These are phyloP conservation scores for Daldinia bambusicola DNA, from an alignment of 495 filamentous ascomycete genomes.

Conservation along the genomic window DNA sequence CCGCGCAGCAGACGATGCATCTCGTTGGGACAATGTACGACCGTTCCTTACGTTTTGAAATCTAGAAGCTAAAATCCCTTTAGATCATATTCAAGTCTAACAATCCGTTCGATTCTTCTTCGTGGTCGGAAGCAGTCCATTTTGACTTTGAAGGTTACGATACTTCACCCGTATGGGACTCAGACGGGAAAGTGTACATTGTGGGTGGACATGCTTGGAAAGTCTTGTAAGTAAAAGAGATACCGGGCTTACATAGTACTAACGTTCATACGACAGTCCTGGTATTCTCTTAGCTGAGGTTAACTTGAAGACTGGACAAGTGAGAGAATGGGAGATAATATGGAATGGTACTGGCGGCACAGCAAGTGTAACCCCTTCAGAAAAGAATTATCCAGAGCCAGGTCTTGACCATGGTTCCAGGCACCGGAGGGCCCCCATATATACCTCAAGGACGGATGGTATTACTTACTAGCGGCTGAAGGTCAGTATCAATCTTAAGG, in stretches of 20 bases:
- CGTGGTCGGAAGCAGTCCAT: constrained; percentile 54
- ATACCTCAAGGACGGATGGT: constrained; percentile 68
- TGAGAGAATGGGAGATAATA: constrained; percentile 52
- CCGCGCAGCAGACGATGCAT: constrained; percentile 45
- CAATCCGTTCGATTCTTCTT: constrained; percentile 48
- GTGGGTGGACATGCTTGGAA: constrained; percentile 56
- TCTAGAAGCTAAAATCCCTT: background rate
- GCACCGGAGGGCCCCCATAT: constrained; percentile 73
- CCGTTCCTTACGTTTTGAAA: no score
- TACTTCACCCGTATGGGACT: constrained; percentile 61
- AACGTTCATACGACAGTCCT: constrained; percentile 42
- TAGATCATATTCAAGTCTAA: constrained; percentile 55
- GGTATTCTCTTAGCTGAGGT: constrained; percentile 53
- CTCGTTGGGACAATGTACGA: constrained; percentile 56
- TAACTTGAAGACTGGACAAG: constrained; percentile 51
- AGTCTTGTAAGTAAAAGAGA: constrained; percentile 45
- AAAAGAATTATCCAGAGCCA: background rate
- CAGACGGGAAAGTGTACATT: constrained; percentile 61
- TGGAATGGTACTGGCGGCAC: constrained; percentile 58
- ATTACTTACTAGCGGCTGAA: constrained; percentile 74
- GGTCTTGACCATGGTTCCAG: constrained; percentile 39
- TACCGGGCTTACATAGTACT: background rate
- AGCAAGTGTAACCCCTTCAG: constrained; percentile 21
- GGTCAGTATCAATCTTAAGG: constrained; percentile 44
- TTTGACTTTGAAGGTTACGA: constrained; percentile 58